Evolutionary conservation across 2,329 filamentous ascomycete genomes (phyloP), one percentile per base, ranked within the genome.

Genomic region (Curvularia lunata): DNA sequence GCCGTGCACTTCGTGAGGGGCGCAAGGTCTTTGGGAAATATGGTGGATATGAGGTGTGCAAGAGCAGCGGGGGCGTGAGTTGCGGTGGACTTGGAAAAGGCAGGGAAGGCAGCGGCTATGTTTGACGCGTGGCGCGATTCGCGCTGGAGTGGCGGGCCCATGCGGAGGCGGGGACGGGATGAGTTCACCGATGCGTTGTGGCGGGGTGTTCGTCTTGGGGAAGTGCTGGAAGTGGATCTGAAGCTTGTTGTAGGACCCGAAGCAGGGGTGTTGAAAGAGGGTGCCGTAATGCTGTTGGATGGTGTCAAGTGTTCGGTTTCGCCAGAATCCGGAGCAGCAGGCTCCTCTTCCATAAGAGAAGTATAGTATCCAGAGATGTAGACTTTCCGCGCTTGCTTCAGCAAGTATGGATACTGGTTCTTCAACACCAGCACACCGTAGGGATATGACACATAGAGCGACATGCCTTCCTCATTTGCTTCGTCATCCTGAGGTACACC

Each of bases 371-470:
- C 79, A 12, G 75, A 75, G 10, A 81, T 69, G 58, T 79, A 76
- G 10, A 81, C 66, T 54, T 70, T 76, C 34, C 71, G 71, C 13
- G 76, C 76, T 50, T 78, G 78, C n/a, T 68, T 69, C 9, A 80
- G 65, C 8, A 81, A 71, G 34, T 73, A 70, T 4, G 78, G 78
- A 41, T 77, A 77, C 13, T 72, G 57, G 27, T 62, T 71, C 56
- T 75, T 75, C 71, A 79, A 45, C 53, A 78, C 56, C 64, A 80
- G 49, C 63, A 82, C 64, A 48, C 79, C 75, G 47, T 78, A 63
- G 0, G 79, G 77, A 60, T 80, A 78, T 8, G 72, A 66, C 48
- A 81, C 63, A 62, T 77, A 77, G 19, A 80, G 66, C 51, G 80
- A 79, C 52, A 80, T 70, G 55, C 68, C 59, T 50, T 69, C 57